A percentile compares a stretch with the other conserved stretches of the same genome.
Evolutionary conservation across 2,329 filamentous ascomycete genomes (phyloP).

Genomic region (Xylaria arbuscula): DNA sequence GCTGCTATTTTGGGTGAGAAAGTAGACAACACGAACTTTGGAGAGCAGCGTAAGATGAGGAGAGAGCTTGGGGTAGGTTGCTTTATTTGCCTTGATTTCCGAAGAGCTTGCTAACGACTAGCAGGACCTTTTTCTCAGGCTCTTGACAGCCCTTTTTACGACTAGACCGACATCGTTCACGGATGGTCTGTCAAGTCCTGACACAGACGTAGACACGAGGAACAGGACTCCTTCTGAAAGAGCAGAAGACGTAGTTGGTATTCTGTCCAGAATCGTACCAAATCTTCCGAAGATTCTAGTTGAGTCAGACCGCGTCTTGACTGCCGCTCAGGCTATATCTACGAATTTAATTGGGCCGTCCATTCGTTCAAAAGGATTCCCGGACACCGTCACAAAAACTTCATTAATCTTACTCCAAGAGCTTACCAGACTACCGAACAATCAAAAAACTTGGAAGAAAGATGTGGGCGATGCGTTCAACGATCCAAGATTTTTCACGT

Average conservation of each 20-base stretch:
- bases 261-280: slow-evolving; percentile 81
- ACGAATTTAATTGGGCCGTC: slow-evolving; percentile 83
- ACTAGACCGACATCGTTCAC: slow-evolving; percentile 81
- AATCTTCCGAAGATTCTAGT: slow-evolving; percentile 85
- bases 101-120: slow-evolving; percentile 45
- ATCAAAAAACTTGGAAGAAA: slow-evolving; percentile 91
- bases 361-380: slow-evolving; percentile 86
- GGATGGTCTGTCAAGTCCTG: slow-evolving; percentile 59
- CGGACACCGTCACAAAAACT: slow-evolving; percentile 80
- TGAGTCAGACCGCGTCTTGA: slow-evolving; percentile 84
- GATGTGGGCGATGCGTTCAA: slow-evolving; percentile 94
- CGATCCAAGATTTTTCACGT: slow-evolving; percentile 85
- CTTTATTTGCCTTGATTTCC: slow-evolving; percentile 38
- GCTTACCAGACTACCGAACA: slow-evolving; percentile 79
- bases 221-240: slow-evolving; percentile 57
- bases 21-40: slow-evolving; percentile 97
- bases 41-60: slow-evolving; percentile 91
- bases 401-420: slow-evolving; percentile 80
- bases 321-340: slow-evolving; percentile 83
- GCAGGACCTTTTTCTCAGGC: slow-evolving; percentile 86
- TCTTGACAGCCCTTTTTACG: slow-evolving; percentile 94
- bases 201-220: slow-evolving; percentile 54
- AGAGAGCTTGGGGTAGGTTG: slow-evolving; percentile 84
- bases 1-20: slow-evolving; percentile 91
- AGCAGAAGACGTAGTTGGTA: slow-evolving; percentile 80